phyloP scores from a whole-genome alignment of 352 stramenopile species.

The Globisporangium cylindrosporum region DNA sequence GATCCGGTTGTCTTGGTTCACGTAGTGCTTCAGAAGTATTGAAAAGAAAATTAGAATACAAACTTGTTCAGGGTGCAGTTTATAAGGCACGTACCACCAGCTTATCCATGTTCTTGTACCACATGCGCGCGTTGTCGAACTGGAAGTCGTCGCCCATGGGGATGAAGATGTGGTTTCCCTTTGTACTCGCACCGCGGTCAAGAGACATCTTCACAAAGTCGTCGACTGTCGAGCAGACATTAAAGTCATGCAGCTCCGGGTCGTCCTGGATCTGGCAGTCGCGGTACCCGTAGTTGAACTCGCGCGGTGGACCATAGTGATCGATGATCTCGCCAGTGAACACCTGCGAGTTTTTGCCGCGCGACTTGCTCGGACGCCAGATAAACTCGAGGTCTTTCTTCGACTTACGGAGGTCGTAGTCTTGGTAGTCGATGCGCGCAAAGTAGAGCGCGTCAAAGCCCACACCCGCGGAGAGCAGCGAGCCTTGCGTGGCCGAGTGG shows the following conservation, averaged over 20 bases:
- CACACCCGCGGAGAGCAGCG: constrained; percentile 86
- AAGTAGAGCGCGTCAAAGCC: constrained; percentile 98
- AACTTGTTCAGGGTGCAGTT: neutral
- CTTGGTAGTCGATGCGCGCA: constrained; percentile 97
- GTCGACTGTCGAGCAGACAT: constrained; percentile 85
- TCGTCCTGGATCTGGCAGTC: constrained; percentile 88
- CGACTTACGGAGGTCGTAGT: constrained; percentile 88
- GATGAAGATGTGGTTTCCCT: constrained; percentile 84
- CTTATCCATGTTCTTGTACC: constrained; percentile 96
- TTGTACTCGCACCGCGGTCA: constrained; percentile 66
- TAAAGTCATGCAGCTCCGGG: constrained; percentile 81
- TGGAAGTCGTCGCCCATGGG: constrained; percentile 96
- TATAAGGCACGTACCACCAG: constrained; percentile 61
- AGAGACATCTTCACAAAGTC: constrained; percentile 77
- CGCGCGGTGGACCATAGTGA: constrained; percentile 66
- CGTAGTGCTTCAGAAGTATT: constrained; percentile 53
- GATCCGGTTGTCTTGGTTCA: constrained; percentile 89
- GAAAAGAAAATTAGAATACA: neutral
- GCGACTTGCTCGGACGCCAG: constrained; percentile 90
- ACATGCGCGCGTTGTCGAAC: constrained; percentile 86
- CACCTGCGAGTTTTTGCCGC: constrained; percentile 76
- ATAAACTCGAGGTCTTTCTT: constrained; percentile 93
- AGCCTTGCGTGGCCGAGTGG: constrained; percentile 90
- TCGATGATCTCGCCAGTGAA: constrained; percentile 89
- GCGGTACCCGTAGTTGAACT: constrained; percentile 69